phyloP scores from a whole-genome alignment of 2,329 filamentous ascomycete species.

The Penicillium janthinellum region DNA sequence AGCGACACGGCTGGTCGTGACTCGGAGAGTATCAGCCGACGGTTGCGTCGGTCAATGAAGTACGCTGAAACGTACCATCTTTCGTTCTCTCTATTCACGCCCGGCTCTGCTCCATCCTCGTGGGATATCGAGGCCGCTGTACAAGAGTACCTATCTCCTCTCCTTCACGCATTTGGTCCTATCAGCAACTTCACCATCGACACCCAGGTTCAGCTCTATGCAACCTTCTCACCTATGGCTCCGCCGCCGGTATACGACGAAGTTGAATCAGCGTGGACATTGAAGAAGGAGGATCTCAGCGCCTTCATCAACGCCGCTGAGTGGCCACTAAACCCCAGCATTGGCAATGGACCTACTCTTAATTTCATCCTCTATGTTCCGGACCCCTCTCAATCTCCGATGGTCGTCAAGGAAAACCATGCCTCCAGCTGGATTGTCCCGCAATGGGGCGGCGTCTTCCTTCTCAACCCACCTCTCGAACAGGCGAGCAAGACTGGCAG shows the following conservation, averaged over 20 bases:
- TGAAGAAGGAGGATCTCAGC: slow-evolving; percentile 83
- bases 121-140: slow-evolving; percentile 90
- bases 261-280: slow-evolving; percentile 60
- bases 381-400: slow-evolving; percentile 63
- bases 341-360: slow-evolving; percentile 87
- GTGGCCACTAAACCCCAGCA: slow-evolving; percentile 93
- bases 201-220: slow-evolving; percentile 93
- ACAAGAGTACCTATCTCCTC: slow-evolving; percentile 75
- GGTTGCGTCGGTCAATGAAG: slow-evolving; percentile 82
- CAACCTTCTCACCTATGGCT: slow-evolving; percentile 65
- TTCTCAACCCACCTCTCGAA: slow-evolving; percentile 59
- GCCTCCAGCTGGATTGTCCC: slow-evolving; percentile 88
- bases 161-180: slow-evolving; percentile 74
- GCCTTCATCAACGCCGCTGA: slow-evolving; percentile 97
- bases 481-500: slow-evolving; percentile 41
- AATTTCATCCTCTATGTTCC: slow-evolving; percentile 95
- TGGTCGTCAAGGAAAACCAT: slow-evolving; percentile 60
- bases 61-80: slow-evolving; percentile 94
- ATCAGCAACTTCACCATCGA: slow-evolving; percentile 97
- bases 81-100: slow-evolving; percentile 92
- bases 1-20: slow-evolving; percentile 49
- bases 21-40: slow-evolving; percentile 62
- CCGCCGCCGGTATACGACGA: slow-evolving; percentile 59
- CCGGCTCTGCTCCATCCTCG: slow-evolving; percentile 72
- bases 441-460: slow-evolving; percentile 84